phyloP scores from a whole-genome alignment of 2,329 filamentous ascomycete species.

The Curvularia lunata region DNA sequence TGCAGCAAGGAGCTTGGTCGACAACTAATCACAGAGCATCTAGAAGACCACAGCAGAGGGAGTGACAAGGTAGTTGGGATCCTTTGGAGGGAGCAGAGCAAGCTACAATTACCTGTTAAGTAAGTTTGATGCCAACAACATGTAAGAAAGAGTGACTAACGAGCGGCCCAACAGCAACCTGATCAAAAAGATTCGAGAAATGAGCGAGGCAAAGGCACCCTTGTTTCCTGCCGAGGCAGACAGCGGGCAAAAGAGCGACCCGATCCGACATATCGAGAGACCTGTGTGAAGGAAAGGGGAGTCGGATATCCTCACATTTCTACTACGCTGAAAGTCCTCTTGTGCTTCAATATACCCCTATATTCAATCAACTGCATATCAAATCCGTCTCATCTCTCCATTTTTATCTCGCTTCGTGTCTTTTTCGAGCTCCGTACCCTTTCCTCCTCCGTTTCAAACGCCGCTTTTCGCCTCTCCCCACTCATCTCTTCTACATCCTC shows the following conservation, averaged over 20 bases:
- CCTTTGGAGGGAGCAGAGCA: slow-evolving; percentile 61
- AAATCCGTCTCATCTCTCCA: not conserved
- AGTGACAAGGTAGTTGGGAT: slow-evolving; percentile 57
- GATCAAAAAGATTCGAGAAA: slow-evolving; percentile 55
- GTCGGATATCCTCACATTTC: not conserved
- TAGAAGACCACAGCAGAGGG: slow-evolving; percentile 65
- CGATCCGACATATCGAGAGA: slow-evolving; percentile 21
- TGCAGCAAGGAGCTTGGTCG: slow-evolving; percentile 64
- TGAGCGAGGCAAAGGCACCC: slow-evolving; percentile 44
- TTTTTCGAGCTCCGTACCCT: not conserved
- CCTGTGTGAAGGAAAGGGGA: slow-evolving; percentile 7
- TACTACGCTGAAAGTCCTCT: not conserved
- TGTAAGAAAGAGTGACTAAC: not conserved
- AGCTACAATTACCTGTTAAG: slow-evolving; percentile 50
- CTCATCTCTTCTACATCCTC: slow-evolving; percentile 4
- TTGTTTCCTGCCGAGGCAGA: slow-evolving; percentile 28
- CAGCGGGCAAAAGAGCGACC: not conserved
- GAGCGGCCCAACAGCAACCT: slow-evolving; percentile 42
- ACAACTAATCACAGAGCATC: slow-evolving; percentile 65
- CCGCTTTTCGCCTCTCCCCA: not conserved
- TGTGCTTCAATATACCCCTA: not conserved
- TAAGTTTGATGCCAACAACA: slow-evolving; percentile 23
- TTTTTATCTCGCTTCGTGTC: not conserved
- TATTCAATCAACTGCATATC: not conserved
- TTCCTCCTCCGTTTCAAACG: not conserved